Evolutionary conservation across 1,139 yeast species (phyloP).

Genomic region (Yamadazyma dendronema): DNA sequence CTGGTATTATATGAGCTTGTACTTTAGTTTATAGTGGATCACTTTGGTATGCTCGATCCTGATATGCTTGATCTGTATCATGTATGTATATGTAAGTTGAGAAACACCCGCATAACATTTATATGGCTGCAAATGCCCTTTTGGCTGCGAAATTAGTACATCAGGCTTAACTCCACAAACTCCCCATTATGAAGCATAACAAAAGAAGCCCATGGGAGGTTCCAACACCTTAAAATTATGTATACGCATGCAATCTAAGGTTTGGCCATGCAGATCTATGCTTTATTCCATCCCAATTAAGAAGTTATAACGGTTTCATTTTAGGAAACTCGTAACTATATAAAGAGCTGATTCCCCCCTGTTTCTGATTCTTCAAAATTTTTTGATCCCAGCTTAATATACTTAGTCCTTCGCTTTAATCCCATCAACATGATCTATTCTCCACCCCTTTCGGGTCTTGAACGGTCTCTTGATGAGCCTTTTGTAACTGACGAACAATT

Average conservation of each 20-base stretch:
- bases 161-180: not conserved
- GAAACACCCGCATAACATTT: no score
- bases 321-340: slow-evolving; percentile 2
- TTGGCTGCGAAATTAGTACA: slow-evolving; percentile 1
- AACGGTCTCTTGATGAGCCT: not conserved
- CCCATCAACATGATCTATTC: not conserved
- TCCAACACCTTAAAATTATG: not conserved
- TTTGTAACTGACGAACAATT: not conserved
- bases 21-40: no score
- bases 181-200: no score
- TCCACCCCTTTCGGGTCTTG: not conserved
- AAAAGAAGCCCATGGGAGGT: not conserved
- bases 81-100: not conserved
- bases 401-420: not conserved
- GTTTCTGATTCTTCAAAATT: not conserved
- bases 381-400: not conserved
- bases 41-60: no score
- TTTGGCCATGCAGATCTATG: not conserved
- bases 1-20: no score
- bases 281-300: not conserved
- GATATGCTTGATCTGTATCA: no score
- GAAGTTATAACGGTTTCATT: not conserved
- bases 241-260: not conserved
- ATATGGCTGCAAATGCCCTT: slow-evolving; percentile 1
- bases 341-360: slow-evolving; percentile 3